Conservation (phyloP, 768 basidiomycete species). For the Termitomyces sp. region DNA sequence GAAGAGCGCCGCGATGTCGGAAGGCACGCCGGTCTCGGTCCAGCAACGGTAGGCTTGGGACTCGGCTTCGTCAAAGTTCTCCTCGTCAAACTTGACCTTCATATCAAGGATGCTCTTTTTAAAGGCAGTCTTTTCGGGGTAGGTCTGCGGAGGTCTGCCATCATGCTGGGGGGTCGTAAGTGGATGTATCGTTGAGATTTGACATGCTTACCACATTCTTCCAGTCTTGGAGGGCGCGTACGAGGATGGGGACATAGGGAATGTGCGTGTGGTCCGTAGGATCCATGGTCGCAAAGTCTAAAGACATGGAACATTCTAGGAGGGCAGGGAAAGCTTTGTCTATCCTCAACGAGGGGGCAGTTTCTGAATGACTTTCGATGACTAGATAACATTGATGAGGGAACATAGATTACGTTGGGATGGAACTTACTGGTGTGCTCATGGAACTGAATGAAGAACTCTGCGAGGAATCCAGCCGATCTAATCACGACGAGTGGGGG, state of each 20-base stretch:
- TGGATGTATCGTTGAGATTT: background rate
- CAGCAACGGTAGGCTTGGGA: constrained; percentile 84
- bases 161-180: constrained; percentile 50
- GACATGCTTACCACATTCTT: constrained; percentile 58
- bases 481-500: constrained; percentile 77
- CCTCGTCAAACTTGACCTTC: constrained; percentile 81
- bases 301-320: constrained; percentile 62
- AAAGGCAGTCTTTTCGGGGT: constrained; percentile 75
- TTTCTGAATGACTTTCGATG: constrained; percentile 86
- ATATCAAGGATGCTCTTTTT: constrained; percentile 61
- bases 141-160: constrained; percentile 55
- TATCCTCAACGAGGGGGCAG: constrained; percentile 72
- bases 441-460: constrained; percentile 85
- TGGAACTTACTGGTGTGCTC: constrained; percentile 73
- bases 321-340: constrained; percentile 88
- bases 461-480: constrained; percentile 87
- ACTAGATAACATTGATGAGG: constrained; percentile 44
- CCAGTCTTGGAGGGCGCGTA: constrained; percentile 83
- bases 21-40: constrained; percentile 60
- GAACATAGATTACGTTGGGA: background rate
- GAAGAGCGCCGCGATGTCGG: constrained; percentile 65
- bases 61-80: constrained; percentile 96
- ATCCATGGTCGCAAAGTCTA: constrained; percentile 81
- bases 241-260: constrained; percentile 87
- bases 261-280: constrained; percentile 87